phyloP scores from a whole-genome alignment of 257 asterid species.

The Coffea canephora region DNA sequence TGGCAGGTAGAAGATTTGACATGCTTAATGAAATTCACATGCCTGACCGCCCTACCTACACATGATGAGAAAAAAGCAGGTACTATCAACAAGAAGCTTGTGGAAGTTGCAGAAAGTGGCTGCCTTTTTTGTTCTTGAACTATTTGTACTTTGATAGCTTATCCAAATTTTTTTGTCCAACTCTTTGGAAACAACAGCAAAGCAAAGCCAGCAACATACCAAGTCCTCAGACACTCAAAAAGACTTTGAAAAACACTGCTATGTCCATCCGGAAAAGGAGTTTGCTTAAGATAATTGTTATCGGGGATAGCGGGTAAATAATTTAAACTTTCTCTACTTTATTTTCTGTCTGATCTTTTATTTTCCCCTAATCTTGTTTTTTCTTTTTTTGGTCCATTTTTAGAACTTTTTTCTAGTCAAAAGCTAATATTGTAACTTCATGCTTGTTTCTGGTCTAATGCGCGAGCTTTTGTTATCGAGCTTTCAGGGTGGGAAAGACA shows the following conservation, averaged over 20 bases:
- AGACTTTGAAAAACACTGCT: not conserved
- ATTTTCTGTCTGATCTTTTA: not conserved
- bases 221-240: not conserved
- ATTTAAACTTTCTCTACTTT: not conserved
- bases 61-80: conserved; percentile 7
- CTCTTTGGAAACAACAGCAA: not conserved
- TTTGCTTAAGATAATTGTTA: conserved; percentile 80
- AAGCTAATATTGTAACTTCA: not conserved
- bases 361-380: not conserved
- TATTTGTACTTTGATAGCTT: not conserved
- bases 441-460: not conserved
- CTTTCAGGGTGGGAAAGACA: conserved; percentile 86
- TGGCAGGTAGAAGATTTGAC: conserved; percentile 10
- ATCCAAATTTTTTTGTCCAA: not conserved
- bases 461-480: not conserved
- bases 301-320: conserved; percentile 83
- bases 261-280: conserved; percentile 51
- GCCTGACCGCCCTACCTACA: not conserved
- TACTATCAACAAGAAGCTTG: not conserved
- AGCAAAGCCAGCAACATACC: not conserved
- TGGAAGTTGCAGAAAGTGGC: conserved; percentile 8
- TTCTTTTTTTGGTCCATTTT: not conserved
- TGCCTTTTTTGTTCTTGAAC: not conserved
- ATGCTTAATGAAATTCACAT: conserved; percentile 21
- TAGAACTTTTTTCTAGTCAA: not conserved